Evolutionary conservation across 2,329 filamentous ascomycete species (phyloP).

Genomic region (Exophiala calicioides): DNA sequence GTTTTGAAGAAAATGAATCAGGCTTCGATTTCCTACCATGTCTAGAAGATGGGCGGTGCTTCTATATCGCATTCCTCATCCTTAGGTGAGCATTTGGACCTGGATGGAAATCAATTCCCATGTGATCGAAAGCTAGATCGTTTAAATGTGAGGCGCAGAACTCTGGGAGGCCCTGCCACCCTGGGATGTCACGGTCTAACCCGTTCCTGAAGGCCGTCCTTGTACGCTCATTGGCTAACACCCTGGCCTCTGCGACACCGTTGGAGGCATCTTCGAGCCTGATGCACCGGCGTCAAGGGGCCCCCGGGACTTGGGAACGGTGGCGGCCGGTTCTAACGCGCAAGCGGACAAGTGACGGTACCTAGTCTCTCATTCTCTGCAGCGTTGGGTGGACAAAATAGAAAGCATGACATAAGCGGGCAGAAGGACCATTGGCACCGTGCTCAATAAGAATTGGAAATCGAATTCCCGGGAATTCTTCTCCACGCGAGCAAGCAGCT

Average conservation of each 20-base stretch:
- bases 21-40: slow-evolving; percentile 8
- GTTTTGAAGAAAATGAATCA: slow-evolving; percentile 15
- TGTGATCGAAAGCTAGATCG: slow-evolving; percentile 7
- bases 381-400: too few species aligned
- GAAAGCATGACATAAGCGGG: too few species aligned
- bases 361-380: too few species aligned
- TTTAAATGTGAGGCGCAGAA: slow-evolving; percentile 7
- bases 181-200: too few species aligned
- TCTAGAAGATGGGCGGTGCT: slow-evolving; percentile 21
- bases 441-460: too few species aligned
- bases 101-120: slow-evolving; percentile 16
- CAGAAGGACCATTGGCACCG: too few species aligned
- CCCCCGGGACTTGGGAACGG: too few species aligned
- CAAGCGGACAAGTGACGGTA: too few species aligned
- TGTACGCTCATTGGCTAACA: slow-evolving; percentile 13
- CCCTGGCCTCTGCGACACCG: too few species aligned
- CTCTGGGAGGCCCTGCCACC: slow-evolving; percentile 1
- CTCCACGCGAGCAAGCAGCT: too few species aligned
- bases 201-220: slow-evolving; percentile 16
- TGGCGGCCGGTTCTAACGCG: too few species aligned
- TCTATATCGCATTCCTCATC: slow-evolving; percentile 25
- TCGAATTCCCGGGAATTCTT: too few species aligned
- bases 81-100: slow-evolving; percentile 25
- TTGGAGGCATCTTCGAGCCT: slow-evolving; percentile 1
- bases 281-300: slow-evolving; percentile 5